Percentiles rank a stretch among this genome's conserved stretches.
These are phyloP conservation scores for Hordeum marinum DNA, from an alignment of 176 grass and related monocot genomes.

Conservation along the genomic window DNA sequence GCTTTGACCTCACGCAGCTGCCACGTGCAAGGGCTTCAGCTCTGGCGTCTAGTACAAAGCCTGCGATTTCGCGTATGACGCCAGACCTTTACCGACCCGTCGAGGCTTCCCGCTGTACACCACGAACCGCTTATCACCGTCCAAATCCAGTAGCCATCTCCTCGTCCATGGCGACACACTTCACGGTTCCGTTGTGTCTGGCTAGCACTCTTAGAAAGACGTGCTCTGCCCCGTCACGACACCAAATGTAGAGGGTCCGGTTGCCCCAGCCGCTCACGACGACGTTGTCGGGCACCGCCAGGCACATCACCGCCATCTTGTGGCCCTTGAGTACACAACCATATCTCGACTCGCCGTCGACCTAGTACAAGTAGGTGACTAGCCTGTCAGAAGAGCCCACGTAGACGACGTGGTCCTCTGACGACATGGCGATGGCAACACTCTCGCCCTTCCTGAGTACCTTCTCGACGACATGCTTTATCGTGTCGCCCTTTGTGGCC, in stretches of 20 bases:
- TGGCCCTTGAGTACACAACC: conserved; percentile 27
- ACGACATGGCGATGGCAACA: conserved; percentile 40
- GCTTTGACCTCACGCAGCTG: conserved; percentile 14
- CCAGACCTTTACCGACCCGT: background rate
- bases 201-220: conserved; percentile 6
- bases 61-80: background rate
- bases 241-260: too few species aligned
- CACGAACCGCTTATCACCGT: conserved; percentile 17
- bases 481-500: background rate
- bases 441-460: conserved; percentile 40
- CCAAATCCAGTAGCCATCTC: background rate
- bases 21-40: background rate
- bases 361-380: conserved; percentile 44
- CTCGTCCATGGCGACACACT: conserved; percentile 54
- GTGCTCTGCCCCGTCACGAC: conserved; percentile 8
- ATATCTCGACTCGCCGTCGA: background rate
- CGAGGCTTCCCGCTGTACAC: conserved; percentile 38
- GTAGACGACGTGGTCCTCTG: conserved; percentile 40
- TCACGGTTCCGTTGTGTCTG: conserved; percentile 45
- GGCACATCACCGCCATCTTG: conserved; percentile 46
- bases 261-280: conserved; percentile 43
- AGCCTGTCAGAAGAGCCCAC: conserved; percentile 55
- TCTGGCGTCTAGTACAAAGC: background rate
- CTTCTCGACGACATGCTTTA: conserved; percentile 35
- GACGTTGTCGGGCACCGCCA: conserved; percentile 39